Base-by-base conservation (phyloP, 2,329 filamentous ascomycete genomes). In the Pyrenophora graminea region DNA sequence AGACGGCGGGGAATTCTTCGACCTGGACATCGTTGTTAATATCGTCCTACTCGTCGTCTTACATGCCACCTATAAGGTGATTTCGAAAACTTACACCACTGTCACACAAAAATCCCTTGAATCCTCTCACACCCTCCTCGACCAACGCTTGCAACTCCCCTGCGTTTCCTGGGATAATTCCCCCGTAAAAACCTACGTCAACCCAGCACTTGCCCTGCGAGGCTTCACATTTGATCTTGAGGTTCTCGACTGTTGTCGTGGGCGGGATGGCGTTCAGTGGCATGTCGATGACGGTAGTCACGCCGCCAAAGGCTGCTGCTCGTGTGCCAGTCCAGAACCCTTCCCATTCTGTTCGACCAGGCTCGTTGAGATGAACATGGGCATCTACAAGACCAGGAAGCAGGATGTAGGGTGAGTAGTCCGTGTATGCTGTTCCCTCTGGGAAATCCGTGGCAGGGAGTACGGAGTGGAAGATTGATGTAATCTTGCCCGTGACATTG, bases 271-370 rank as follows among this genome's bases (percentile, higher is more conserved):
- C 91, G 76, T 99, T 99, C 56, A 97, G 76, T 30, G 94, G 94
- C 94, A 99, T 99, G 75, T 97, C 94, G 67, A 99, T 80, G 8
- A 99, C 91, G 0, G 94, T 97, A 4, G 94, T 99, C 21, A 97
- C 94, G 64, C 94, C 94, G 34, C 94, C 94, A 64, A 93, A 95
- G 9, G 94, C 94, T 3, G 94, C 94, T 30, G 94, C 94, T 64
- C 90, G 84, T 19, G 94, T 97, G 41, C 94, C 94, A 0, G 92
- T 97, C 79, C 88, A 89, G 79, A 99, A 99, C 9, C 94, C 94
- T 71, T 99, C 94, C 94, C 94, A 97, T 82, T 97, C 93, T 45
- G 93, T 97, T 50, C 94, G 85, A 36, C 94, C 94, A 0, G 94
- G 94, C 77, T 99, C 94, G 69, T 97, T 97, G 63, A 97, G 84